Evolutionary conservation across 176 grass and related monocot species (phyloP).

Genomic region (Bonia amplexicaulis): DNA sequence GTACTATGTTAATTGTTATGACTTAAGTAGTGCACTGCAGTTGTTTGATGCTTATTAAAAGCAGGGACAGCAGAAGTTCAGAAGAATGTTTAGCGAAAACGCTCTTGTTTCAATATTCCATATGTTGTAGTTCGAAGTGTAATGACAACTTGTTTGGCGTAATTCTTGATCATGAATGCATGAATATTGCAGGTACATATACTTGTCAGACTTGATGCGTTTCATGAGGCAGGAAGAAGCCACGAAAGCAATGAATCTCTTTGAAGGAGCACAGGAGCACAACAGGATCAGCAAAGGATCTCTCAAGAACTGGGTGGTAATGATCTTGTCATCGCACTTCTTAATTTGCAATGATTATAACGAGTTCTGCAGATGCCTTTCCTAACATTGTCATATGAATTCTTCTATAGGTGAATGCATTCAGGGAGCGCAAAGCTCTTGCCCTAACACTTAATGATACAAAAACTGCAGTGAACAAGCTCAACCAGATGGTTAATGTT

Average conservation of each 20-base stretch:
- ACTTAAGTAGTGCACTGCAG: not conserved
- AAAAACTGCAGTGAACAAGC: slow-evolving; percentile 67
- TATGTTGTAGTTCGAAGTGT: not conserved
- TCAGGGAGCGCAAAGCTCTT: slow-evolving; percentile 66
- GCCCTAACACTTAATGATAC: slow-evolving; percentile 63
- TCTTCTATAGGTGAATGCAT: slow-evolving; percentile 55
- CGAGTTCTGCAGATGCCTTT: not conserved
- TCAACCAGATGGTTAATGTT: slow-evolving; percentile 48
- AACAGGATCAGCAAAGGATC: slow-evolving; percentile 60
- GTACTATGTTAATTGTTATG: not conserved
- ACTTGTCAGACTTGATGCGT: slow-evolving; percentile 61
- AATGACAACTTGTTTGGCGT: not conserved
- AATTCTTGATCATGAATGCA: not conserved
- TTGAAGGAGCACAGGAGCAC: slow-evolving; percentile 80
- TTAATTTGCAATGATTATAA: not conserved
- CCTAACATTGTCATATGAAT: slow-evolving; percentile 14
- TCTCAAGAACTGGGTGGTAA: slow-evolving; percentile 98
- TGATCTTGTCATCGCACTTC: slow-evolving; percentile 11
- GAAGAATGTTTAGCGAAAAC: not conserved
- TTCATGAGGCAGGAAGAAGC: slow-evolving; percentile 83
- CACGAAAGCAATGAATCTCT: slow-evolving; percentile 56
- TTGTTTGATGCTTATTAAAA: slow-evolving; percentile 2
- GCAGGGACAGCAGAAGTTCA: not conserved
- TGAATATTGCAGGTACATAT: slow-evolving; percentile 64
- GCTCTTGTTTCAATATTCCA: not conserved